phyloP scores from a whole-genome alignment of 2,329 filamentous ascomycete genomes.

The Epichloe bromicola region DNA sequence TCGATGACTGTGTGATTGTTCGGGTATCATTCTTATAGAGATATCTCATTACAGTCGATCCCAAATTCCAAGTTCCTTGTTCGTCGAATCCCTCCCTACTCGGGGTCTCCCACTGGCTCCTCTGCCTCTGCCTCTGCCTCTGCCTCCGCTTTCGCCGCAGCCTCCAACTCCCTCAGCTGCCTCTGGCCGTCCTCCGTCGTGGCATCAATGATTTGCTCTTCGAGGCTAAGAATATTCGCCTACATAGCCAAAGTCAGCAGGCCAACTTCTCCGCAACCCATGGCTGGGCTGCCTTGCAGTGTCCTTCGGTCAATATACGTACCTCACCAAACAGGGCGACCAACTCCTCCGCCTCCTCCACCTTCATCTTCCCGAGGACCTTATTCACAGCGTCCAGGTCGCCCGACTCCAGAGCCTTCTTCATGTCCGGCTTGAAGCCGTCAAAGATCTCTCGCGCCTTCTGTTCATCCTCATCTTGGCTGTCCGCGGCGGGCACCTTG shows the following conservation, averaged over 20 bases:
- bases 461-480: conserved; percentile 50
- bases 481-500: conserved; percentile 56
- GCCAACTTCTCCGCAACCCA: not conserved
- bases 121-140: conserved; percentile 1
- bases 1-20: too few relatives aligned
- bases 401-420: conserved; percentile 74
- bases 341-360: conserved; percentile 75
- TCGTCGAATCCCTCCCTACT: not conserved
- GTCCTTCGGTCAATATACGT: conserved; percentile 13
- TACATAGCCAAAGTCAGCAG: conserved; percentile 15
- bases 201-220: conserved; percentile 89
- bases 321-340: conserved; percentile 67
- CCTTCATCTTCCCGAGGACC: conserved; percentile 72
- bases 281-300: too few relatives aligned
- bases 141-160: conserved; percentile 22
- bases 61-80: not conserved
- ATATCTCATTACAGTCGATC: not conserved
- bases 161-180: conserved; percentile 63
- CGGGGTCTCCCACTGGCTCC: conserved; percentile 3
- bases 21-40: too few relatives aligned
- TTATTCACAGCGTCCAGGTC: conserved; percentile 51
- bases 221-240: conserved; percentile 79
- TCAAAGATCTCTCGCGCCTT: conserved; percentile 68
- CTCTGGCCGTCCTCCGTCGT: conserved; percentile 78
- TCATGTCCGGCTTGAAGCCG: conserved; percentile 67